A percentile compares a stretch with the other conserved stretches of the same genome.
Conservation (phyloP, 1,139 yeast species). For the Meyerozyma guilliermondii region DNA sequence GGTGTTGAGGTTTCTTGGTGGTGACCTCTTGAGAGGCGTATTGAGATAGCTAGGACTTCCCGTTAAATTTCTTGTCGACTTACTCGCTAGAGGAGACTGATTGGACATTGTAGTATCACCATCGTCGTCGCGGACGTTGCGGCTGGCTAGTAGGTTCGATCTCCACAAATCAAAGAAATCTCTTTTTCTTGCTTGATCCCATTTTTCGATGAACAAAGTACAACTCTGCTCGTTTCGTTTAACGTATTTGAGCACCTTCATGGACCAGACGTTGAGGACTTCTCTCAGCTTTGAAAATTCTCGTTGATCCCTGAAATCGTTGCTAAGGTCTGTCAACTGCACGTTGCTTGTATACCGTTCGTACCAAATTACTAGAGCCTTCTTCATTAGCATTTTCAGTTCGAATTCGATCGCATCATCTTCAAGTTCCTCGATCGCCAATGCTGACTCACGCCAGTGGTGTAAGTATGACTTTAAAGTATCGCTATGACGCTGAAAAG, state of each 20-base stretch:
- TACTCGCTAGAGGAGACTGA: conserved; percentile 32
- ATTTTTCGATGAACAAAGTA: conserved; percentile 28
- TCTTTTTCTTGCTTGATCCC: conserved; percentile 24
- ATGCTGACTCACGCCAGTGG: conserved; percentile 14
- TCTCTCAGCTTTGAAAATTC: conserved; percentile 24
- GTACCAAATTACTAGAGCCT: conserved; percentile 30
- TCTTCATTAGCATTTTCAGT: conserved; percentile 20
- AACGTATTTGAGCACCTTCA: conserved; percentile 30
- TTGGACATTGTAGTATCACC: conserved; percentile 18
- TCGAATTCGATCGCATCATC: conserved; percentile 18
- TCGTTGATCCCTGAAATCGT: conserved; percentile 23
- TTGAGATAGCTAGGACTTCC: conserved; percentile 19
- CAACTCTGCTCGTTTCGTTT: conserved; percentile 33
- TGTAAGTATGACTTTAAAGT: conserved; percentile 7
- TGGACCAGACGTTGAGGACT: conserved; percentile 32
- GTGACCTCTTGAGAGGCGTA: conserved; percentile 29
- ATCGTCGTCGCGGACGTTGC: conserved; percentile 11
- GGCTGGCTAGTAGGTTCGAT: conserved; percentile 3
- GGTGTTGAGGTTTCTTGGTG: conserved; percentile 20
- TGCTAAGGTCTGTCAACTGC: conserved; percentile 23
- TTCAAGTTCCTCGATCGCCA: conserved; percentile 5
- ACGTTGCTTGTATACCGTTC: conserved; percentile 17
- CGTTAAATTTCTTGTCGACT: conserved; percentile 8
- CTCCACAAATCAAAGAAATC: conserved; percentile 37
- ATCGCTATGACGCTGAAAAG: conserved; percentile 9